Percentiles rank a stretch among this genome's conserved stretches.
phyloP scores from a whole-genome alignment of 345 rosid genomes.

The Euphorbia tirucalli region DNA sequence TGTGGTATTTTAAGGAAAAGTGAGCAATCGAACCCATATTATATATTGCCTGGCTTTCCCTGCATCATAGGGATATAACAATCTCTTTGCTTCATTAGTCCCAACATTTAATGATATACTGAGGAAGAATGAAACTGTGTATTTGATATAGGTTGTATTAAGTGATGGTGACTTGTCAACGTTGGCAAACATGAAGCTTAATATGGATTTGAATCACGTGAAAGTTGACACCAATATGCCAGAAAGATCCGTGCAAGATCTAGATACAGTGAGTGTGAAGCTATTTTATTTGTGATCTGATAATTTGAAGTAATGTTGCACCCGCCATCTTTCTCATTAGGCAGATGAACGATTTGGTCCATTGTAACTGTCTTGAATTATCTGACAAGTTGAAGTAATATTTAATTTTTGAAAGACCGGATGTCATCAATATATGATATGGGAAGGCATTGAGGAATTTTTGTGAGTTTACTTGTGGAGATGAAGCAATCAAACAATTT shows the following conservation, averaged over 20 bases:
- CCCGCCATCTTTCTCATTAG: constrained; percentile 7
- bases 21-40: not conserved
- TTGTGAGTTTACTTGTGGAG: not conserved
- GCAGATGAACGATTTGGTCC: not conserved
- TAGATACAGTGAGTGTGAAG: constrained; percentile 39
- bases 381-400: no score
- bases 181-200: constrained; percentile 69
- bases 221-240: constrained; percentile 23
- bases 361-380: not conserved
- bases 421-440: not conserved
- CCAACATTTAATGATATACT: not conserved
- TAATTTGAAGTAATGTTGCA: constrained; percentile 5
- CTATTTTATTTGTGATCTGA: not conserved
- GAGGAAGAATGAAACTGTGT: not conserved
- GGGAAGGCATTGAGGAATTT: not conserved
- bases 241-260: constrained; percentile 26
- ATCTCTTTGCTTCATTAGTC: not conserved
- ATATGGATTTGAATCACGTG: constrained; percentile 53
- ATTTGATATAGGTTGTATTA: constrained; percentile 56
- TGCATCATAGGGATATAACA: not conserved
- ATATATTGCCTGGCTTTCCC: not conserved
- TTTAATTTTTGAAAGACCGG: no score
- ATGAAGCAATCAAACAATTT: not conserved
- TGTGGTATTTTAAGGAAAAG: not conserved
- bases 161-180: constrained; percentile 74